Evolutionary conservation across 2,329 filamentous ascomycete genomes (phyloP), one percentile per base, ranked within the genome.

Genomic region (Colletotrichum sojae): DNA sequence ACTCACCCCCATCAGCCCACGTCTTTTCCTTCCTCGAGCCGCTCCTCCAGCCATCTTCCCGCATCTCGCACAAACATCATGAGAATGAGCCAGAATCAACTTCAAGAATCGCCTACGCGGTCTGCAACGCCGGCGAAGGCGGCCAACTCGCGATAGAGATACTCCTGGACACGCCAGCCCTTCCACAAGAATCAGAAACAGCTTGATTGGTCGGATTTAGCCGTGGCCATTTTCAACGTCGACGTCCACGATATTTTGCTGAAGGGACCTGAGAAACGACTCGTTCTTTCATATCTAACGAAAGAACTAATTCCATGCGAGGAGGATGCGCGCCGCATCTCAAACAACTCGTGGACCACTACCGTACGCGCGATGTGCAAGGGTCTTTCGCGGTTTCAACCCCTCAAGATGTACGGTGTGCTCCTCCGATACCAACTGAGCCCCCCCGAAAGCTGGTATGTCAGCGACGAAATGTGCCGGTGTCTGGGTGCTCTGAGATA

Each of bases 161-260:
- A 58, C 36, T 22, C 31, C 12, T 58, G 31, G 31, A 6, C 13
- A 4, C 2, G 10, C 1, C 52, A 55, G 3, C 40, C 53, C 4
- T 27, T 27, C 2, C 45, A 62, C 6, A 16, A 20, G 5, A 43
- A 51, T 6, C 53, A 64, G 12, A 49, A 20, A 13, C 61, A 64
- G 8, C 36, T 16, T 6, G 53, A 64, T 3, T 64, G 53, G 61
- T 9, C 43, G 1, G 20, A 51, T 5, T 48, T 58, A 4, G 45
- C 61, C 0, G 31, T 45, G 6, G 22, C 20, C 8, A 36, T 64
- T 10, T 64, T 64, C 45, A 64, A 64, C n/a, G 15, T 8, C 15
- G 61, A 64, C 22, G 8, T 36, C 3, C 4, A 6, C 4, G 53
- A 64, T 20, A 13, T 58, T 5, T 16, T 64, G 4, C 20, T 64